phyloP scores from a whole-genome alignment of 1,284 basidiomycete genomes.

The Cutaneotrichosporon sp. region DNA sequence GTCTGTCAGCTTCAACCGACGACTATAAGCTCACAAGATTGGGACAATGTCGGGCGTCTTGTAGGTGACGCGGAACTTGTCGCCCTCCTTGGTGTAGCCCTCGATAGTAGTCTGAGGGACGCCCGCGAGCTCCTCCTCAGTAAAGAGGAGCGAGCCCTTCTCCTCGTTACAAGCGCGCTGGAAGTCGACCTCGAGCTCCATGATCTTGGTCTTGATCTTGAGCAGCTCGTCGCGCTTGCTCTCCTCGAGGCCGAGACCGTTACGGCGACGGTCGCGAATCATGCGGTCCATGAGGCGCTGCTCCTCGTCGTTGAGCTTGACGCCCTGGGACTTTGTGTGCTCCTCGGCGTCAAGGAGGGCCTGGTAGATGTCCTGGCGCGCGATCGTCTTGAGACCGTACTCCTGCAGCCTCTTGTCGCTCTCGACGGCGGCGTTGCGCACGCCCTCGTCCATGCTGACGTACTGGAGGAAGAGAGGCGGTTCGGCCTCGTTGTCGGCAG shows the following conservation, averaged over 20 bases:
- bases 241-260: slow-evolving; percentile 14
- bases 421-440: slow-evolving; percentile 16
- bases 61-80: slow-evolving; percentile 20
- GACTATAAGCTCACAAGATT: slow-evolving; percentile 6
- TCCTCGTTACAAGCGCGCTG: slow-evolving; percentile 19
- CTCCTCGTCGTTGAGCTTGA: slow-evolving; percentile 19
- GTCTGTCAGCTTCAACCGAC: neutral
- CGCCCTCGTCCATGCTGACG: slow-evolving; percentile 14
- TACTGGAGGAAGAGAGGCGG: slow-evolving; percentile 16
- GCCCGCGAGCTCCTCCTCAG: slow-evolving; percentile 18
- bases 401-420: slow-evolving; percentile 16
- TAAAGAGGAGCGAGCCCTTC: slow-evolving; percentile 20
- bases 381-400: slow-evolving; percentile 11
- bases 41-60: slow-evolving; percentile 20
- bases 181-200: slow-evolving; percentile 19
- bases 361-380: slow-evolving; percentile 18
- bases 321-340: slow-evolving; percentile 6
- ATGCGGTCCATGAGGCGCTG: slow-evolving; percentile 15
- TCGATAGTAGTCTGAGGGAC: slow-evolving; percentile 14
- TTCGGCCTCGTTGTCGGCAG: slow-evolving; percentile 4
- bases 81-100: slow-evolving; percentile 16
- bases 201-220: slow-evolving; percentile 17
- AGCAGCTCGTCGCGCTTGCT: slow-evolving; percentile 18
- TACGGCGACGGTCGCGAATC: slow-evolving; percentile 18
- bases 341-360: slow-evolving; percentile 15